phyloP scores from a whole-genome alignment of 139 green algal genomes.

The Volvox reticuliferus region DNA sequence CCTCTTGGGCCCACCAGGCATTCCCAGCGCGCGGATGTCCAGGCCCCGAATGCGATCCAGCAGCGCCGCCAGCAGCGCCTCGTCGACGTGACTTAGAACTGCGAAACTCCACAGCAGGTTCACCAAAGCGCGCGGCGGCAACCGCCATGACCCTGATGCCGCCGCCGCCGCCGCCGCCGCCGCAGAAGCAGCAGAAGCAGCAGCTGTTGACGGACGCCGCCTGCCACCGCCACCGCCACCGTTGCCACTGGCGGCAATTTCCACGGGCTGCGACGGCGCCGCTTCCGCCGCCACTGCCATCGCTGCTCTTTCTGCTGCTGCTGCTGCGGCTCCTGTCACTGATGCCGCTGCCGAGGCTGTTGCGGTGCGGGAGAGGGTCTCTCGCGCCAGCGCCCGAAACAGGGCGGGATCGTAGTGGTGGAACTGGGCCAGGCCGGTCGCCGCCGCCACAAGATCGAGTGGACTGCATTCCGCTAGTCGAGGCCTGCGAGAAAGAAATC shows the following conservation, averaged over 20 bases:
- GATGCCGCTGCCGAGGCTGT: background rate
- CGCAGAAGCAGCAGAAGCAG: background rate
- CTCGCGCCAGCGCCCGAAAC: background rate
- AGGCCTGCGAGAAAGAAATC: background rate
- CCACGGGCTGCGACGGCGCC: background rate
- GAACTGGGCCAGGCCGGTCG: background rate
- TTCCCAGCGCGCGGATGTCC: background rate
- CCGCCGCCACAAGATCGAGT: background rate
- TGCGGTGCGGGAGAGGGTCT: background rate
- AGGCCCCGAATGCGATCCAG: background rate
- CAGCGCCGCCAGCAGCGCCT: conserved; percentile 29
- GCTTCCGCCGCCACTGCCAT: background rate
- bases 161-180: background rate
- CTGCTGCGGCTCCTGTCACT: background rate
- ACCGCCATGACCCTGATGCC: background rate
- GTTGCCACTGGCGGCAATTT: too few species aligned
- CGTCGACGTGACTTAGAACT: conserved; percentile 29
- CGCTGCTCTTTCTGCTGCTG: background rate
- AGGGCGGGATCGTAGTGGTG: background rate
- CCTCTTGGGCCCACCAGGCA: background rate
- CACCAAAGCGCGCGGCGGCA: background rate
- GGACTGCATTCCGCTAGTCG: background rate
- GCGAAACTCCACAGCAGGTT: conserved; percentile 42
- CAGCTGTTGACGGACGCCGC: too few species aligned
- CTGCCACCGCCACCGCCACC: too few species aligned